These are phyloP conservation scores for Ogataea chonburiensis DNA, from an alignment of 805 yeast species.

Conservation along the genomic window DNA sequence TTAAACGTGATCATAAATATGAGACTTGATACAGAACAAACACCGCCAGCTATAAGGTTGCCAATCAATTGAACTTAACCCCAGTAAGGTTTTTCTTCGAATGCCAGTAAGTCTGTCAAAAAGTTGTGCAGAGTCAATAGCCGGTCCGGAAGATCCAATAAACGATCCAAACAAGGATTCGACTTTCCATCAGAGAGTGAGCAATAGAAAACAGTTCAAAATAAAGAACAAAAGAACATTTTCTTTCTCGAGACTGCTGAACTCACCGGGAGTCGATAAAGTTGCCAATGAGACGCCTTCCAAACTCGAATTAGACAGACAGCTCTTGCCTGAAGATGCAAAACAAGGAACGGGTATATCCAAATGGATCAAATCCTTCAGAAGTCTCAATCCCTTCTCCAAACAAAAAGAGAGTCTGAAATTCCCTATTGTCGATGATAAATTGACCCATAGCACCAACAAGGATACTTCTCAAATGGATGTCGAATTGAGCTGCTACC, in stretches of 20 bases:
- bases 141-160: too few species aligned
- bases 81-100: too few species aligned
- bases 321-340: background rate
- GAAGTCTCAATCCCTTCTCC: background rate
- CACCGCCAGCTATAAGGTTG: too few species aligned
- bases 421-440: too few species aligned
- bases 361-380: background rate
- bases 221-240: constrained; percentile 9
- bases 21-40: too few species aligned
- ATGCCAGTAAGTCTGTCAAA: too few species aligned
- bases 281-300: background rate
- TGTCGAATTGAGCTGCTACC: constrained; percentile 12
- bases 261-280: background rate
- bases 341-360: background rate
- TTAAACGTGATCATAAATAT: too few species aligned
- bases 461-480: background rate
- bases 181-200: too few species aligned
- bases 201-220: background rate
- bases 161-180: too few species aligned
- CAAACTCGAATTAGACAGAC: too few species aligned
- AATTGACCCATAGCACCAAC: background rate
- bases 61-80: too few species aligned
- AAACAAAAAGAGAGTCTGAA: background rate
- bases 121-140: too few species aligned
- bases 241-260: constrained; percentile 12